These are phyloP conservation scores for Tricholoma sp. DNA, from an alignment of 768 basidiomycete species.

Conservation along the genomic window DNA sequence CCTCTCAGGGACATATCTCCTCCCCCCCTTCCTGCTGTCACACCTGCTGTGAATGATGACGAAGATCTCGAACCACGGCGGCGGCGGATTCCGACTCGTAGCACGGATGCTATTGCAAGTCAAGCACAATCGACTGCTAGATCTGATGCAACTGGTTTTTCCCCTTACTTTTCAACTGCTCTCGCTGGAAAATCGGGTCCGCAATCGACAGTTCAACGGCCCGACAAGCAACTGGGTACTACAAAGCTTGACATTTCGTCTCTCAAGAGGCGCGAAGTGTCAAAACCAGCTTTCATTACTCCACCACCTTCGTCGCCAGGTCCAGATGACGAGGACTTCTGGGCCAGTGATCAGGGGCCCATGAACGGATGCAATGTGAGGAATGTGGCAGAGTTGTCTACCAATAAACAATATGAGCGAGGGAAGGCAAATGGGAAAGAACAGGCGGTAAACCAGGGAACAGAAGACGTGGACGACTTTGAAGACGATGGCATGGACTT, in stretches of 20 bases:
- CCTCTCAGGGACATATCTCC: constrained; percentile 36
- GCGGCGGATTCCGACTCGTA: constrained; percentile 26
- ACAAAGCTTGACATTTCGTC: constrained; percentile 13
- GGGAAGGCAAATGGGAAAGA: constrained; percentile 1
- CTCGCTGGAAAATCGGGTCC: not conserved
- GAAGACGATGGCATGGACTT: constrained; percentile 15
- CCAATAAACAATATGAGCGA: not conserved
- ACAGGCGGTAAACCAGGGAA: not conserved
- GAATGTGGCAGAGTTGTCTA: not conserved
- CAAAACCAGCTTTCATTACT: constrained; percentile 3
- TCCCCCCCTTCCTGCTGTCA: constrained; percentile 21
- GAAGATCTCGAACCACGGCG: constrained; percentile 33
- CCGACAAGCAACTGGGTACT: not conserved
- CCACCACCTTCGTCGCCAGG: constrained; percentile 6
- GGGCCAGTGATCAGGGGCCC: constrained; percentile 6
- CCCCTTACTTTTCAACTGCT: not conserved
- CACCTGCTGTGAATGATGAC: constrained; percentile 29
- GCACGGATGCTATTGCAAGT: not conserved
- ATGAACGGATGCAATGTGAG: not conserved
- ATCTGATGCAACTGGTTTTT: not conserved
- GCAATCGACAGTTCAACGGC: not conserved
- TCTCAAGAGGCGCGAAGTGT: constrained; percentile 10
- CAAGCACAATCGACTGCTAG: not conserved
- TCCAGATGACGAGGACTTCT: constrained; percentile 14
- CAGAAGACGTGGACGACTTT: constrained; percentile 12